These are phyloP conservation scores for Emmonsiellopsis sp. DNA, from an alignment of 2,329 filamentous ascomycete species.

Conservation along the genomic window DNA sequence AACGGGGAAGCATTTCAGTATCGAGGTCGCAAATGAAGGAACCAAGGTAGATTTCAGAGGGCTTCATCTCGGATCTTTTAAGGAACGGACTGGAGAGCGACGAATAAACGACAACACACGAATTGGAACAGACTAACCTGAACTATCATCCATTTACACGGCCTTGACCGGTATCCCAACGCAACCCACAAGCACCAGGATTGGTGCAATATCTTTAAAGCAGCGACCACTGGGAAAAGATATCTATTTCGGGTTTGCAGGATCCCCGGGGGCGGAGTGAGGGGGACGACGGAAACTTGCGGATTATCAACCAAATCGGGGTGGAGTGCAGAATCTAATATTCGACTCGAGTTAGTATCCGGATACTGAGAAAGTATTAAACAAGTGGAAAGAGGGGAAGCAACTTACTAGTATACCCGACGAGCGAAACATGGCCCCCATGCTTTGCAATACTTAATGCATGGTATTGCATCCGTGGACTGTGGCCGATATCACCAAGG, in stretches of 20 bases:
- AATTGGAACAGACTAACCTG: constrained; percentile 42
- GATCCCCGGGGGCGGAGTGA: constrained; percentile 57
- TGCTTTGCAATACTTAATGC: constrained; percentile 81
- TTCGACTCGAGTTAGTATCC: neutral
- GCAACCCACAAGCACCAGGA: constrained; percentile 59
- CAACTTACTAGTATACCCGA: constrained; percentile 70
- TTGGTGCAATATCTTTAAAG: constrained; percentile 81
- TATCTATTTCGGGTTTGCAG: constrained; percentile 59
- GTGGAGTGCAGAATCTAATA: constrained; percentile 65
- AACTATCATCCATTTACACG: constrained; percentile 76
- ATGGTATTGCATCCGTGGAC: constrained; percentile 98
- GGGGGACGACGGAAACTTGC: constrained; percentile 60
- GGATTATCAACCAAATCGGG: constrained; percentile 63
- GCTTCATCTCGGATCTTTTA: neutral
- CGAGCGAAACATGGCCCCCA: constrained; percentile 68
- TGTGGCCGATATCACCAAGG: constrained; percentile 87
- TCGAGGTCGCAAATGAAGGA: neutral
- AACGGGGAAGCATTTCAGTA: neutral
- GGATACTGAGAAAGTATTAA: neutral
- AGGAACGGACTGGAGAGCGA: neutral
- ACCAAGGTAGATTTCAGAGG: neutral
- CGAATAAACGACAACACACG: neutral
- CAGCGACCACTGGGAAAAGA: constrained; percentile 68
- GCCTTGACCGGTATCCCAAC: constrained; percentile 63
- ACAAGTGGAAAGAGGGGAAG: neutral